A percentile compares a stretch with the other conserved stretches of the same genome.
phyloP scores from a whole-genome alignment of 1,284 basidiomycete species.

The Cryptococcus sp. region DNA sequence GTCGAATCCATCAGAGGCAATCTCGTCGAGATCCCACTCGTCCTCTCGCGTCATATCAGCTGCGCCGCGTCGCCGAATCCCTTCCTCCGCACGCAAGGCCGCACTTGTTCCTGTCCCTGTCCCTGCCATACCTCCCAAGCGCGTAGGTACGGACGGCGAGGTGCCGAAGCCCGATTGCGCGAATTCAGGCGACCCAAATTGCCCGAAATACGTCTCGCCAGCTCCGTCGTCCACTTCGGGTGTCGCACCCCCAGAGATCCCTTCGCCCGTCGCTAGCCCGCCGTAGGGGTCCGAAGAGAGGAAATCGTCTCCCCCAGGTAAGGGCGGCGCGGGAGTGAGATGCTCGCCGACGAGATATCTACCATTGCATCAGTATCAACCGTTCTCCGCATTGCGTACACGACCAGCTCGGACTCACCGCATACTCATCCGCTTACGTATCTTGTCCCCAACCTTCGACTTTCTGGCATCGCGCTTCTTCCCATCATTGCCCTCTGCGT shows the following conservation, averaged over 20 bases:
- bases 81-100: slow-evolving; percentile 28
- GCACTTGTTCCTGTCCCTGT: slow-evolving; percentile 20
- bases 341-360: slow-evolving; percentile 50
- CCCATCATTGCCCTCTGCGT: slow-evolving; percentile 9
- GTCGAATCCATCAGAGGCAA: slow-evolving; percentile 76
- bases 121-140: slow-evolving; percentile 9
- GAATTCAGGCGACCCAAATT: slow-evolving; percentile 37
- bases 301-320: slow-evolving; percentile 55
- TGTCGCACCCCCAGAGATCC: slow-evolving; percentile 12
- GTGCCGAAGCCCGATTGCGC: slow-evolving; percentile 23
- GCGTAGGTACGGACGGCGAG: slow-evolving; percentile 1
- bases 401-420: slow-evolving; percentile 57
- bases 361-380: slow-evolving; percentile 39
- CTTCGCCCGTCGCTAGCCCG: slow-evolving; percentile 24
- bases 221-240: slow-evolving; percentile 21
- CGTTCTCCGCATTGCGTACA: slow-evolving; percentile 41
- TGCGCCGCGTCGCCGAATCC: slow-evolving; percentile 35
- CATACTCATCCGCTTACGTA: slow-evolving; percentile 89
- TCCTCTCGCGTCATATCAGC: slow-evolving; percentile 45
- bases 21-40: slow-evolving; percentile 62
- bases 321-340: slow-evolving; percentile 55
- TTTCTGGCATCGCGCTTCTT: slow-evolving; percentile 54
- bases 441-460: slow-evolving; percentile 83
- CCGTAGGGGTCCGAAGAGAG: slow-evolving; percentile 39
- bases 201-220: slow-evolving; percentile 28